Evolutionary conservation across 176 grass and related monocot genomes (phyloP).

Genomic region (Eleusine indica): DNA sequence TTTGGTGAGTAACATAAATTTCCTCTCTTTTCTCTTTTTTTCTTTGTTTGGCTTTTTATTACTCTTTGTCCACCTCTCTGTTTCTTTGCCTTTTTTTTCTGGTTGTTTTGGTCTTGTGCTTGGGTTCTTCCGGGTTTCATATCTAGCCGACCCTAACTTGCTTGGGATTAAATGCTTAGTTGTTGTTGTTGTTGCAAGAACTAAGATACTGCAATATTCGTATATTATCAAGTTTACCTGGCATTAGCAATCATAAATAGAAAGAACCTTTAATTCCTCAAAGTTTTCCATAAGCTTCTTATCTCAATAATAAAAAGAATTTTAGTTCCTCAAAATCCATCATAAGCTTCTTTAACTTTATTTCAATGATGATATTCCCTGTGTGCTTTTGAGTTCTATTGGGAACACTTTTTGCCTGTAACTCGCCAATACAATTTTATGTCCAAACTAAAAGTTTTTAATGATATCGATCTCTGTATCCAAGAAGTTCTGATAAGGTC

Average conservation of each 20-base stretch:
- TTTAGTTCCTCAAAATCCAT: background rate
- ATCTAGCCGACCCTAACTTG: too few species aligned
- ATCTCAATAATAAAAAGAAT: background rate
- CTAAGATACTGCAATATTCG: constrained; percentile 12
- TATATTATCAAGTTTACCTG: background rate
- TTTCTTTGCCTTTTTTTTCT: too few species aligned
- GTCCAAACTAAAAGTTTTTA: background rate
- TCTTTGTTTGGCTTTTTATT: too few species aligned
- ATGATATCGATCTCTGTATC: background rate
- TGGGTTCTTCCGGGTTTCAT: too few species aligned
- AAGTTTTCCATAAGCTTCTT: background rate
- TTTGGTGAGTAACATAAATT: constrained; percentile 63
- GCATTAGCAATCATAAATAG: background rate
- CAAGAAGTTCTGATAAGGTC: background rate
- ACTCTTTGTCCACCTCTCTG: too few species aligned
- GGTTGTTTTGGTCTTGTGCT: too few species aligned
- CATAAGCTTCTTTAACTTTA: background rate
- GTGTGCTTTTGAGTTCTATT: background rate
- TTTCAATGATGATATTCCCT: background rate
- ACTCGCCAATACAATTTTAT: background rate
- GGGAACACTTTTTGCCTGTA: background rate
- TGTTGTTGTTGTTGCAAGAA: background rate
- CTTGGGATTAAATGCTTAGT: too few species aligned
- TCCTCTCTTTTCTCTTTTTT: background rate
- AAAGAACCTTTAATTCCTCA: background rate